Conservation (phyloP, 1,139 yeast species). For the Yamadazyma friedrichii region DNA sequence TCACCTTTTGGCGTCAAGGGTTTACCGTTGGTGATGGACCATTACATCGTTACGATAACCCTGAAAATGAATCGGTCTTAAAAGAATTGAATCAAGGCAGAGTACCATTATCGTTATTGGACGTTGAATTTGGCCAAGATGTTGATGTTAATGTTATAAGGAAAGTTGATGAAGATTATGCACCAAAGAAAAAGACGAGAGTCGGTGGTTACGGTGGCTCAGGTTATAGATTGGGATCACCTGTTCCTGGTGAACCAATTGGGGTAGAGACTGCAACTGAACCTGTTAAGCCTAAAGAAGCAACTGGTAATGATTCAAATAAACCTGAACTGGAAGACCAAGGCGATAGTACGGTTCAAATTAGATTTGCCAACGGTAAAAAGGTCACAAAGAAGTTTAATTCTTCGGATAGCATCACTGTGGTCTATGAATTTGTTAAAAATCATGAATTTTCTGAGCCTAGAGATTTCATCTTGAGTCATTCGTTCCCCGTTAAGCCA, state of each 20-base stretch:
- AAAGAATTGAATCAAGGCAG: slow-evolving; percentile 84
- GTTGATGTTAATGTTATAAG: slow-evolving; percentile 91
- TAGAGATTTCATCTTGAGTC: slow-evolving; percentile 65
- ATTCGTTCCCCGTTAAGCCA: slow-evolving; percentile 81
- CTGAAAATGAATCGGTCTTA: slow-evolving; percentile 72
- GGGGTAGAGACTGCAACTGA: slow-evolving; percentile 9
- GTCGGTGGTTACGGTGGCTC: slow-evolving; percentile 73
- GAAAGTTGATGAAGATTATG: slow-evolving; percentile 78
- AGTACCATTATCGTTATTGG: slow-evolving; percentile 84
- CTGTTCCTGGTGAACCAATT: slow-evolving; percentile 74
- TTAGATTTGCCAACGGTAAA: slow-evolving; percentile 82
- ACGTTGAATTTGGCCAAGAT: slow-evolving; percentile 87
- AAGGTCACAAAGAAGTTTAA: slow-evolving; percentile 64
- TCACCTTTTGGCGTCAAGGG: slow-evolving; percentile 96
- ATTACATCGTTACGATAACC: slow-evolving; percentile 85
- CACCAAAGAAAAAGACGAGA: slow-evolving; percentile 60
- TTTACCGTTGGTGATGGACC: slow-evolving; percentile 92
- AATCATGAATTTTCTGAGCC: slow-evolving; percentile 40
- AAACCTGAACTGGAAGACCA: slow-evolving; percentile 17
- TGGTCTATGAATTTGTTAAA: slow-evolving; percentile 68
- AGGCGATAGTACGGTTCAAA: slow-evolving; percentile 79
- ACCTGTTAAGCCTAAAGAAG: background rate
- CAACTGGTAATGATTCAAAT: slow-evolving; percentile 5
- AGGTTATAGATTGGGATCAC: slow-evolving; percentile 91
- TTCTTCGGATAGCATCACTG: slow-evolving; percentile 63